Evolutionary conservation across 2,329 filamentous ascomycete genomes (phyloP), one percentile per base, ranked within the genome.

Genomic region (Aspergillus pseudoglaucus): DNA sequence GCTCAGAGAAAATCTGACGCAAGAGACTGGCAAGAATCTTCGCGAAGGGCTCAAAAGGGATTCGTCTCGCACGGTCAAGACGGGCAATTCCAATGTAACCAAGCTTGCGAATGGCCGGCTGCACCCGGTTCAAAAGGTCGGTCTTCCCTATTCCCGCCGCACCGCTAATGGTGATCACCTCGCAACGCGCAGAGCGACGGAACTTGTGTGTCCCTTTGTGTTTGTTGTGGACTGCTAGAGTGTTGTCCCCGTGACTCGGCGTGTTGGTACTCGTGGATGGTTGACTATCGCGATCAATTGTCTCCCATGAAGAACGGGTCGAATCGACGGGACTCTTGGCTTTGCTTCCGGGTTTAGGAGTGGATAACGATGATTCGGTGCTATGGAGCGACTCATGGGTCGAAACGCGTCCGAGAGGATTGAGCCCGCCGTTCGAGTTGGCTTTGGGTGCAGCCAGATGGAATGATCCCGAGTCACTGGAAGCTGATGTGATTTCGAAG

Each of bases 1-100:
- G 75, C 58, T 84, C 81, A 1, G 80, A 82, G 57, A 84, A 84
- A 6, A 84, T 82, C 52, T 84, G 81, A 22, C 81, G 75, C 48
- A 84, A 78, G 15, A 84, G 65, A 33, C 78, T 81, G 6, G 77
- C 78, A 67, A 84, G 73, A n/a, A 82, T 69, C 51, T 75, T 76
- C 15, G 83, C 68, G 33, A 83, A 74, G 0, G 81, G 79, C 47
- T 83, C 81, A 53, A 82, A 84, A 0, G 81, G 81, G 4, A 79
- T 73, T 46, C 75, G 75, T 54, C 77, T 76, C 15, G 78, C 74
- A 45, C 77, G 74, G 53, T 84, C 81, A 47, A 84, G 80, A 54
- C 79, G 80, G 22, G 79, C 75, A 42, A 76, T 75, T 1, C 79
- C 78, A 55, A 82, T 81, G 56, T 83, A 84, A 5, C 81, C 81